These are phyloP conservation scores for Epichloe glyceriae DNA, from an alignment of 2,329 filamentous ascomycete genomes.

Conservation along the genomic window DNA sequence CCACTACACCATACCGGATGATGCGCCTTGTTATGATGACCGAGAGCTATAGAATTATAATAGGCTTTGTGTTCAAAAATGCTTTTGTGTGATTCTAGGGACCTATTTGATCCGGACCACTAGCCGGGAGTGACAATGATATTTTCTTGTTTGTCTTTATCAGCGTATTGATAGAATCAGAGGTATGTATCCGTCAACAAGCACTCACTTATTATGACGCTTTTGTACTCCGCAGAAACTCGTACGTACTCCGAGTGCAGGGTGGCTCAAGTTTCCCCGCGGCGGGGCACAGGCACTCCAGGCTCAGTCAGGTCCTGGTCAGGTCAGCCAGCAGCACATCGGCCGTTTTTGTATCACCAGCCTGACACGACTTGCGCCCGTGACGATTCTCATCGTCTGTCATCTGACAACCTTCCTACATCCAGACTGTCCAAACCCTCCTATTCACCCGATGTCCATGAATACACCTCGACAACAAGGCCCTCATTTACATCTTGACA, in stretches of 20 bases:
- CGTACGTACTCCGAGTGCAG: too few relatives aligned
- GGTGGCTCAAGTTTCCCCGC: conserved; percentile 6
- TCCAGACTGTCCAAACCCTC: background rate
- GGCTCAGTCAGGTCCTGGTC: background rate
- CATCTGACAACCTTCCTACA: conserved; percentile 11
- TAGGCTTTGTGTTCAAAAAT: too few relatives aligned
- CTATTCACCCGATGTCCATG: too few relatives aligned
- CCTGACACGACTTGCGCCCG: conserved; percentile 8
- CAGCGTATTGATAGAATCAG: too few relatives aligned
- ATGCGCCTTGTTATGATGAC: fast-evolving
- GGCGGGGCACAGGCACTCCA: conserved; percentile 15
- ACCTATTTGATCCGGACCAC: too few relatives aligned
- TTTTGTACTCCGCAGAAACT: too few relatives aligned
- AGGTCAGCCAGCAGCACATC: conserved; percentile 1
- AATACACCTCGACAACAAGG: background rate
- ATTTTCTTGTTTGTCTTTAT: too few relatives aligned
- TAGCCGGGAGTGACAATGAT: too few relatives aligned
- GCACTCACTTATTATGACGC: too few relatives aligned
- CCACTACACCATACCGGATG: conserved; percentile 24
- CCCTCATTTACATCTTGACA: background rate
- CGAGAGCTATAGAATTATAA: fast-evolving
- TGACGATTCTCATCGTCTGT: conserved; percentile 9
- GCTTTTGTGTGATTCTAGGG: too few relatives aligned
- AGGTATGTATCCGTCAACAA: too few relatives aligned
- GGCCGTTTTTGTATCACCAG: conserved; percentile 6